Evolutionary conservation across 2,329 filamentous ascomycete species (phyloP), one percentile per base, ranked within the genome.

Genomic region (Arthrinium puccinioides): DNA sequence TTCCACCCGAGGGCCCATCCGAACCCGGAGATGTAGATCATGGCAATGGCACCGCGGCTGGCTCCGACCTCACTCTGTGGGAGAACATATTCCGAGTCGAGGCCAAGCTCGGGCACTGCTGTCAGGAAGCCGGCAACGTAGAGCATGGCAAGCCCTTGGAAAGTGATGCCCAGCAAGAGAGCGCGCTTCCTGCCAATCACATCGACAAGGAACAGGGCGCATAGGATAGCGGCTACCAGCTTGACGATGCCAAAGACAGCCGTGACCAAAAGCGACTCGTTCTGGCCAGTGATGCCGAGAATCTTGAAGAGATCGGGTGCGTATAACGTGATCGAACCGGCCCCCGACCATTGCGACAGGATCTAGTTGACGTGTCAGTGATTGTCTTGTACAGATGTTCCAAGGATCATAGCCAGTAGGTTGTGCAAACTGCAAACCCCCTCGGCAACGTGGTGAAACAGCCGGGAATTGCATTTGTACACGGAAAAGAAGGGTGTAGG

Each of bases 221-320:
- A 89, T 26, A 76, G 46, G 21, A 88, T 54, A 11, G 82, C 76
- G 0, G 80, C 72, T 6, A 75, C 55, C 38, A 89, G 74, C 53
- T 89, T 89, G 48, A 87, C 69, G 36, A 87, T 73, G 29, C 84
- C 84, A 37, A 89, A 87, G 35, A 90, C 76, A 4, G 76, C 83
- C 0, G 82, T 88, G 11, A 84, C 75, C 25, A 88, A 76, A 0
- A 88, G 72, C 37, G 77, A 77, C 56, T 87, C 80, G 30, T 79
- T 72, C 30, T 71, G 70, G 7, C 84, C 83, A 1, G 70, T 75
- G 32, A 84, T 76, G 5, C 84, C 85, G 26, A 89, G 71, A 40
- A 88, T 70, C 8, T 66, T 69, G 57, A 90, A 89, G 36, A 88
- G 74, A 42, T 87, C 74, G 0, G 80, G 75, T 0, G 84, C 84